Evolutionary conservation across 2,329 filamentous ascomycete species (phyloP), one percentile per base, ranked within the genome.

Genomic region (Xylaria hypoxylon): DNA sequence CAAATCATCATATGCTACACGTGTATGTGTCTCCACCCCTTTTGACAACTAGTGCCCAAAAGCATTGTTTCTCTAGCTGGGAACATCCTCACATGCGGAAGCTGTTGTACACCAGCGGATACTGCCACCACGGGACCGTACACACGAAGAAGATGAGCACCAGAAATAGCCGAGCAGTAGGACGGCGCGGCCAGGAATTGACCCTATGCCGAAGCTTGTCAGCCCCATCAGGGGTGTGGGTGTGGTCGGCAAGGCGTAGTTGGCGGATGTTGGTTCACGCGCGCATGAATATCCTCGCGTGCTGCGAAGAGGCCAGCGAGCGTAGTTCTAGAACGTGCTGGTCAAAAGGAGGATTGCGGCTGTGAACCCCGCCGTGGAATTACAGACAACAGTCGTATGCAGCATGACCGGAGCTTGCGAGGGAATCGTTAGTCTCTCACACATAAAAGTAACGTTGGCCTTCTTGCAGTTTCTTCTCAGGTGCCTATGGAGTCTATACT

Each of bases 321-420:
- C n/a, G n/a, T 45, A 45, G 42, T n/a, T 45, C 42, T 45, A 45
- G 42, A n/a, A n/a, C 42, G 42, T 19, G 42, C 42, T 45, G n/a
- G 42, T 45, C 42, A n/a, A n/a, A n/a, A n/a, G n/a, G n/a, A n/a
- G n/a, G n/a, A n/a, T n/a, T n/a, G n/a, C n/a, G n/a, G n/a, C n/a
- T n/a, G n/a, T n/a, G n/a, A n/a, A n/a, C n/a, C n/a, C n/a, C n/a
- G n/a, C n/a, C n/a, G n/a, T n/a, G n/a, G n/a, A n/a, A n/a, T n/a
- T n/a, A n/a, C n/a, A n/a, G n/a, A n/a, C n/a, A n/a, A n/a, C n/a
- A n/a, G n/a, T n/a, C n/a, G n/a, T n/a, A n/a, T n/a, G n/a, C n/a
- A n/a, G n/a, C n/a, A n/a, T n/a, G n/a, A n/a, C n/a, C n/a, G n/a
- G n/a, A n/a, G n/a, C n/a, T n/a, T n/a, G n/a, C n/a, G n/a, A n/a